Evolutionary conservation across 768 basidiomycete genomes (phyloP).

Genomic region (Dioszegia aurantiaca): DNA sequence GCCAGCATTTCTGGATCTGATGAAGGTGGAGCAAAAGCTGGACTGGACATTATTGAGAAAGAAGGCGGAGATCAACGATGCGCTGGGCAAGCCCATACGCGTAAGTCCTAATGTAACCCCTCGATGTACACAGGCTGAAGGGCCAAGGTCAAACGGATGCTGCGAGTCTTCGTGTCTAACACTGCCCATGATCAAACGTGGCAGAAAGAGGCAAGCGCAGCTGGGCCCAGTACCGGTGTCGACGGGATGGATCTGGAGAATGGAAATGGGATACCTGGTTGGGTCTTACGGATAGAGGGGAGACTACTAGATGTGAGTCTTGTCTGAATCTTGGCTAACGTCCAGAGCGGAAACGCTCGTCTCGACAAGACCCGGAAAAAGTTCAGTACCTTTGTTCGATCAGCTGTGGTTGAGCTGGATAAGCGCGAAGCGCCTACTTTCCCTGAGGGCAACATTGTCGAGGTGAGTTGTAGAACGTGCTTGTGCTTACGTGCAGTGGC

Average conservation of each 20-base stretch:
- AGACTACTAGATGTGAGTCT: conserved; percentile 62
- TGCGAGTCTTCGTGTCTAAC: conserved; percentile 84
- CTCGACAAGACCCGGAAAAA: conserved; percentile 58
- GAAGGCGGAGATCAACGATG: conserved; percentile 83
- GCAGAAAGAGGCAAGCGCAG: conserved; percentile 59
- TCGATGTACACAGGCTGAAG: no score
- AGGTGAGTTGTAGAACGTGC: conserved; percentile 59
- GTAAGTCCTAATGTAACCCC: conserved; percentile 55
- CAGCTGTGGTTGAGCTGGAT: conserved; percentile 81
- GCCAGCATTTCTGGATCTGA: conserved; percentile 75
- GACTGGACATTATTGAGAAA: conserved; percentile 95
- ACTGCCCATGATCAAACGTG: conserved; percentile 79
- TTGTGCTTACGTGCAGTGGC: conserved; percentile 43
- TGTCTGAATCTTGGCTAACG: neutral
- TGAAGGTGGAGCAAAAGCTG: conserved; percentile 83
- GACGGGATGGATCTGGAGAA: conserved; percentile 64
- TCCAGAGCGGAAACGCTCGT: conserved; percentile 46
- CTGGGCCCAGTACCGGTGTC: conserved; percentile 17
- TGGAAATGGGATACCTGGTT: conserved; percentile 84
- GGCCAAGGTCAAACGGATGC: conserved; percentile 69
- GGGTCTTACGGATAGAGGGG: conserved; percentile 83
- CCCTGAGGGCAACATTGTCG: conserved; percentile 81
- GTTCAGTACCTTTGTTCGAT: conserved; percentile 80
- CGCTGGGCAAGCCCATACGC: conserved; percentile 68
- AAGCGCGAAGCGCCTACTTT: conserved; percentile 70